Evolutionary conservation across 2,329 filamentous ascomycete species (phyloP).

Genomic region (Pseudogymnoascus sp.): DNA sequence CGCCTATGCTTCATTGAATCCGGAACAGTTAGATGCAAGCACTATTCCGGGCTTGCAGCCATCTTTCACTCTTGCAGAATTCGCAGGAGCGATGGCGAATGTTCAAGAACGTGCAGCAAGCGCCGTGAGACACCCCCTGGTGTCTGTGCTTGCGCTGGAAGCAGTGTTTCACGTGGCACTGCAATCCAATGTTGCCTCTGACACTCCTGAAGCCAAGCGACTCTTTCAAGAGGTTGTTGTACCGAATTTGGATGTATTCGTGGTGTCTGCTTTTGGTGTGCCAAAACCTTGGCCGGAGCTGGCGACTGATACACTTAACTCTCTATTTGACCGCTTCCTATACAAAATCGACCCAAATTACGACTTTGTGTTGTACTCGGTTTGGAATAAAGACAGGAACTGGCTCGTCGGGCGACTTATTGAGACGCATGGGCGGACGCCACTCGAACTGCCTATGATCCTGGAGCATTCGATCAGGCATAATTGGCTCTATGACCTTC

Average conservation of each 20-base stretch:
- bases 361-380: conserved; percentile 81
- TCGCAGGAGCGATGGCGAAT: conserved; percentile 52
- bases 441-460: conserved; percentile 60
- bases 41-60: conserved; percentile 75
- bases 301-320: conserved; percentile 68
- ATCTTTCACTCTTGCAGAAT: conserved; percentile 65
- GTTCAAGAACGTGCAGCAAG: conserved; percentile 54
- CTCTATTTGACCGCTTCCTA: conserved; percentile 77
- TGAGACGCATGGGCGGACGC: conserved; percentile 65
- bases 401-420: conserved; percentile 81
- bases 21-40: conserved; percentile 72
- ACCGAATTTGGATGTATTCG: conserved; percentile 70
- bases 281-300: conserved; percentile 70
- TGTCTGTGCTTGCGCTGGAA: conserved; percentile 77
- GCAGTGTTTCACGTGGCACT: conserved; percentile 61
- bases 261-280: conserved; percentile 71
- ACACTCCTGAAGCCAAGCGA: conserved; percentile 56
- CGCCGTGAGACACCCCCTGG: conserved; percentile 77
- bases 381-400: conserved; percentile 84
- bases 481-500: conserved; percentile 73
- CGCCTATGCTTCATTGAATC: conserved; percentile 71
- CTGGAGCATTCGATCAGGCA: conserved; percentile 76
- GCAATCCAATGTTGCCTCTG: conserved; percentile 53
- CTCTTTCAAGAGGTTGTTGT: conserved; percentile 62
- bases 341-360: conserved; percentile 70